phyloP scores from a whole-genome alignment of 2,329 filamentous ascomycete species.

The Atkinsonella hypoxylon region DNA sequence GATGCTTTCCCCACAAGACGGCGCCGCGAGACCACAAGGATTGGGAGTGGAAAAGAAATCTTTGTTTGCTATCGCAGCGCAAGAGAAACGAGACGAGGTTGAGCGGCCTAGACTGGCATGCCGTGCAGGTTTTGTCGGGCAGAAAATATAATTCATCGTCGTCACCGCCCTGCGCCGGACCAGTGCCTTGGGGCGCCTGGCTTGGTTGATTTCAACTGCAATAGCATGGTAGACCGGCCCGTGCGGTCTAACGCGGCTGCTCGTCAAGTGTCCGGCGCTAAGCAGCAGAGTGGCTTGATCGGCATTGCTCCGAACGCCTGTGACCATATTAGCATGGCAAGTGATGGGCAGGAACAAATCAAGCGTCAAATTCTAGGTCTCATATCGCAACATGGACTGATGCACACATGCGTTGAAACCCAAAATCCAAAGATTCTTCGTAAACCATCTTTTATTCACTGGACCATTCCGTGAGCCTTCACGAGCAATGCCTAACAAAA shows the following conservation, averaged over 20 bases:
- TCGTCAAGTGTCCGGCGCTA: neutral
- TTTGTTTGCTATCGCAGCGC: constrained; percentile 1
- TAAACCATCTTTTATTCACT: no score
- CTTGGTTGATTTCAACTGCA: neutral
- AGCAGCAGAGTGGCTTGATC: no score
- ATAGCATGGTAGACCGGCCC: neutral
- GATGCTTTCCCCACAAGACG: neutral
- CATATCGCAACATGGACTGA: no score
- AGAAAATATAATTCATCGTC: constrained; percentile 17
- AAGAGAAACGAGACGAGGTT: constrained; percentile 3
- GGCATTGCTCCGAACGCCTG: no score
- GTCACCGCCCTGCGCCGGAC: constrained; percentile 15
- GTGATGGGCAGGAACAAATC: no score
- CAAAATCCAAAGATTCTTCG: no score
- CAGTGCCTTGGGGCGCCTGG: neutral
- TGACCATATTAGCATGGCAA: no score
- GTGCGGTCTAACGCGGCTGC: neutral
- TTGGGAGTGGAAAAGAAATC: neutral
- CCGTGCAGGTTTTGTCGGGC: constrained; percentile 15
- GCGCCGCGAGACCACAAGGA: neutral
- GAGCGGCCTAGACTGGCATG: neutral
- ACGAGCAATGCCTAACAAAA: no score
- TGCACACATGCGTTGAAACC: no score
- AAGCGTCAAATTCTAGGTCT: no score
- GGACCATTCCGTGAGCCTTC: no score